phyloP scores from a whole-genome alignment of 192 early-diverging fungal species.

The Linnemannia hyalina region DNA sequence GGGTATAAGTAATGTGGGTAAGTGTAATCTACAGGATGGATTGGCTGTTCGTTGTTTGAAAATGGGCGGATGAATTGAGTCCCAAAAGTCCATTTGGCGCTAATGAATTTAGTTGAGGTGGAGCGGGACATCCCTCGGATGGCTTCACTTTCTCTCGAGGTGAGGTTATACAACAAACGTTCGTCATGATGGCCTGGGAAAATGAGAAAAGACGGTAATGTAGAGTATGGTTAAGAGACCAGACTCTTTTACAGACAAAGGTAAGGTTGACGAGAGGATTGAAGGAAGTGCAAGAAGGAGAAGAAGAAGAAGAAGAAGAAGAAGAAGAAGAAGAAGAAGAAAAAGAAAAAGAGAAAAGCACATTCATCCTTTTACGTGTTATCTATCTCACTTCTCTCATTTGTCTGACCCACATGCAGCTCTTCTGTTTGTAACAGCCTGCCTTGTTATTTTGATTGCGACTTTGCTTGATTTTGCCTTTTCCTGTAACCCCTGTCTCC shows the following conservation, averaged over 20 bases:
- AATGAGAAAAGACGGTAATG: not conserved
- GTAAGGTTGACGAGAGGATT: not conserved
- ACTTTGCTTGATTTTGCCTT: not conserved
- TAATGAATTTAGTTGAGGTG: not conserved
- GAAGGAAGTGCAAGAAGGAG: not conserved
- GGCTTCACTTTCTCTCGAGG: not conserved
- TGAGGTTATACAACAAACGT: not conserved
- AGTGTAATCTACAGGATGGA: not conserved
- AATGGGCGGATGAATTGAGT: not conserved
- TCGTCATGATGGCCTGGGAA: not conserved
- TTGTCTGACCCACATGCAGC: not conserved
- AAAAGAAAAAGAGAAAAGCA: not conserved
- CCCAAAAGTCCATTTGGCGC: constrained; percentile 3
- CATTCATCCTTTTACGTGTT: not conserved
- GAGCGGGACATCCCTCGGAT: not conserved
- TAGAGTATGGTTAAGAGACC: not conserved
- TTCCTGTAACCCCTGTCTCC: not conserved
- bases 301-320: not conserved
- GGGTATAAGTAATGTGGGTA: not conserved
- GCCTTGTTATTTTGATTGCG: not conserved
- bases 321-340: not conserved
- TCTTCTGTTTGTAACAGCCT: not conserved
- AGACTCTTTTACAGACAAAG: not conserved
- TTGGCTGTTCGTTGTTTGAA: not conserved
- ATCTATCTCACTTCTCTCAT: not conserved